phyloP scores from a whole-genome alignment of 169 alveolate species.

The Eimeria acervulina region DNA sequence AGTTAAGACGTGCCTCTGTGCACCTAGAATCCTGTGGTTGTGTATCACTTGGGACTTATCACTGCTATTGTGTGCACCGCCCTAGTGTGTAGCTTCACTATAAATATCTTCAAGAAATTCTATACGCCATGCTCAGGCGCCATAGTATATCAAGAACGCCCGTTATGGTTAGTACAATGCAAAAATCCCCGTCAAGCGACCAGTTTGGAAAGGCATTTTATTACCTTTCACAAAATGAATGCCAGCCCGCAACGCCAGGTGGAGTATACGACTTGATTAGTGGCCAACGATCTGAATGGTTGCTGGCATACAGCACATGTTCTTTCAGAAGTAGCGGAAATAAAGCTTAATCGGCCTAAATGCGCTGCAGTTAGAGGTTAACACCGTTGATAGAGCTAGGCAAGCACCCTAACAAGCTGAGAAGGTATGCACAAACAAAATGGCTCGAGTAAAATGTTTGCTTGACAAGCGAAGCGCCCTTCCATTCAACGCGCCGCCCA shows the following conservation, averaged over 20 bases:
- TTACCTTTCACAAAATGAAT: neutral
- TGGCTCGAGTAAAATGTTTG: neutral
- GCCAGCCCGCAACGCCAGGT: neutral
- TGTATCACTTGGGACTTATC: neutral
- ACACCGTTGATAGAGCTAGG: neutral
- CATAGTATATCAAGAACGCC: neutral
- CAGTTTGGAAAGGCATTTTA: neutral
- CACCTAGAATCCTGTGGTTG: neutral
- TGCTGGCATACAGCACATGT: neutral
- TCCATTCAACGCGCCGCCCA: neutral
- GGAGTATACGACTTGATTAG: neutral
- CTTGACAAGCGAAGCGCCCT: neutral
- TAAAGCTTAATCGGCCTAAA: neutral
- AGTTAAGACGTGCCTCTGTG: no score
- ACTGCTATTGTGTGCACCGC: no score
- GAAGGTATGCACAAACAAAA: neutral
- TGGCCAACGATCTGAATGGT: neutral
- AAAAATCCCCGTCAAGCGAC: neutral
- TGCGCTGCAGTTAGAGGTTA: neutral
- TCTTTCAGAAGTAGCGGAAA: neutral
- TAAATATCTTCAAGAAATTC: neutral
- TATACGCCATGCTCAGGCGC: neutral
- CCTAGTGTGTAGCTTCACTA: no score
- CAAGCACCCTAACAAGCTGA: neutral
- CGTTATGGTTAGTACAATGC: neutral